Evolutionary conservation across 2,329 filamentous ascomycete species (phyloP).

Genomic region (Ceratocystis diversiconidia): DNA sequence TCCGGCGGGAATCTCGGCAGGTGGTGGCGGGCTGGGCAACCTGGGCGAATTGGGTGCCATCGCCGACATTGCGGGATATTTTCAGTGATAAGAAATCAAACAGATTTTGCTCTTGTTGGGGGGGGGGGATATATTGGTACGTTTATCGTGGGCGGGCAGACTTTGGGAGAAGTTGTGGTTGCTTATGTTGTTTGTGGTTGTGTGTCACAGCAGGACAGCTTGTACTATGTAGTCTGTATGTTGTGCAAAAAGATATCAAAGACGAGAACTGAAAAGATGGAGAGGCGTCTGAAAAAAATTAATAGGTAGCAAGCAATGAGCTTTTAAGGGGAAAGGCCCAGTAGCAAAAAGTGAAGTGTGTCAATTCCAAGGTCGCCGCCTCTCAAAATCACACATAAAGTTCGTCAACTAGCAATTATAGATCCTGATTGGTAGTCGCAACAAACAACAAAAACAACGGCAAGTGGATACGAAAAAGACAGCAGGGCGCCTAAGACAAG

Average conservation of each 20-base stretch:
- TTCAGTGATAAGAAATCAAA: too few relatives aligned
- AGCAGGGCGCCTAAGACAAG: background rate
- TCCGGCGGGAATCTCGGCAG: conserved; percentile 84
- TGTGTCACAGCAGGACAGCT: background rate
- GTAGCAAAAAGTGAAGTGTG: background rate
- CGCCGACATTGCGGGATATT: conserved; percentile 31
- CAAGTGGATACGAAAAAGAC: conserved; percentile 4
- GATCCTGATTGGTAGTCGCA: conserved; percentile 1
- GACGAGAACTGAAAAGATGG: background rate
- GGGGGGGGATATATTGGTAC: background rate
- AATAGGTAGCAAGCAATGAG: background rate
- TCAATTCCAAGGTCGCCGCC: background rate
- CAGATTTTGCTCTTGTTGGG: too few relatives aligned
- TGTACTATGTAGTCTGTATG: background rate
- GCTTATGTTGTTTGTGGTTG: background rate
- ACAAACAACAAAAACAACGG: conserved; percentile 4
- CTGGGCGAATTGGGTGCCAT: conserved; percentile 68
- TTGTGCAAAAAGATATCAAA: background rate
- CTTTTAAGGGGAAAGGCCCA: background rate
- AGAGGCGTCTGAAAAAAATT: background rate
- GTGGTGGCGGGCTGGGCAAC: conserved; percentile 84
- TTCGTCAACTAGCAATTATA: background rate
- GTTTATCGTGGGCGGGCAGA: background rate
- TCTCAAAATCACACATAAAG: background rate
- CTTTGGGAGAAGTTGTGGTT: background rate